Conservation (phyloP, 1,284 basidiomycete species). For the Leucoagaricus sp. region DNA sequence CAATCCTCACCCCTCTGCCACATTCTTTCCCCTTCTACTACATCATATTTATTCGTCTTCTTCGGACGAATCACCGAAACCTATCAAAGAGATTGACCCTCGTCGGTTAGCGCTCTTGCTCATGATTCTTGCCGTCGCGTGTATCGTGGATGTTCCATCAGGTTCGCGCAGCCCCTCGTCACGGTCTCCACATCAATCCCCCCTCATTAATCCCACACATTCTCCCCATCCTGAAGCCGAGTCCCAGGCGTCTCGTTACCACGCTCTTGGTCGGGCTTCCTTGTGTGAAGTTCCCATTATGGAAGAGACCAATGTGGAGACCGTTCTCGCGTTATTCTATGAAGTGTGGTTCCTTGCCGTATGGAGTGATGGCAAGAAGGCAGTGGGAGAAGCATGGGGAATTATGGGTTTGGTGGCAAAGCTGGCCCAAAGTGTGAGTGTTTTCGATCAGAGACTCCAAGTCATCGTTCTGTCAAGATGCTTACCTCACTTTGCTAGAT, state of each 20-base stretch:
- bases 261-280: conserved; percentile 55
- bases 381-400: conserved; percentile 53
- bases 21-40: conserved; percentile 54
- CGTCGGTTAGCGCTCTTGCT: conserved; percentile 45
- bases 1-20: conserved; percentile 55
- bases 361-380: conserved; percentile 50
- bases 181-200: neutral
- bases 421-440: conserved; percentile 61
- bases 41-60: conserved; percentile 44
- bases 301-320: conserved; percentile 60
- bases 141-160: conserved; percentile 43
- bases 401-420: conserved; percentile 66
- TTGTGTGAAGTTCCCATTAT: conserved; percentile 58
- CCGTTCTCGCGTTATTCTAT: conserved; percentile 53
- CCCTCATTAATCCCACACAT: conserved; percentile 7
- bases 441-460: conserved; percentile 12
- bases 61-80: conserved; percentile 30
- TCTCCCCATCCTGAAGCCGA: conserved; percentile 7
- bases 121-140: conserved; percentile 50
- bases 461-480: conserved; percentile 2
- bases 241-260: conserved; percentile 46
- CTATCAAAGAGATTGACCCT: conserved; percentile 41
- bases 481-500: conserved; percentile 38
- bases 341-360: conserved; percentile 49
- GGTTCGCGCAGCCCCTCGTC: neutral